These are phyloP conservation scores for Capsella bursapastoris DNA, from an alignment of 345 rosid species.

Conservation along the genomic window DNA sequence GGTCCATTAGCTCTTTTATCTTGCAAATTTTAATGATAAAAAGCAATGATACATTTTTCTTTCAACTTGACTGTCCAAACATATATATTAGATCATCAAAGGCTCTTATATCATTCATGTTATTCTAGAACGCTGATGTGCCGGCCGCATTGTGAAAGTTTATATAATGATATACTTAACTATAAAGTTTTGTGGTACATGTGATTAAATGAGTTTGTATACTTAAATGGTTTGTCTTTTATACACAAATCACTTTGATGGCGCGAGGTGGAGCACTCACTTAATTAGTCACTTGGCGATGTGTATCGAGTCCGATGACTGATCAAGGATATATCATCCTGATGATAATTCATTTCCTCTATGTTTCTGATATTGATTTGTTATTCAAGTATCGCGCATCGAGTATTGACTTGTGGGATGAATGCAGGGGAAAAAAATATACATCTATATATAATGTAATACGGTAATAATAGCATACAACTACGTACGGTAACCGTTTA, in stretches of 20 bases:
- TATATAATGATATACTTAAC: background rate
- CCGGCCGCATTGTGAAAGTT: background rate
- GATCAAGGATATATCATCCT: background rate
- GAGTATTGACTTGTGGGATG: background rate
- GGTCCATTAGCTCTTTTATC: background rate
- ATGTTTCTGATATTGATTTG: background rate
- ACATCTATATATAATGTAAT: too few species aligned
- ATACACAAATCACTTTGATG: background rate
- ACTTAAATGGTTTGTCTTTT: background rate
- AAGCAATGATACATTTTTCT: background rate
- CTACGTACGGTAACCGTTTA: background rate
- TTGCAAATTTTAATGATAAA: constrained; percentile 14
- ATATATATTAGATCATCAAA: background rate
- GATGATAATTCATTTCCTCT: too few species aligned
- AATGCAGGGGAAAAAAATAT: background rate
- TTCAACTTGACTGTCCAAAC: constrained; percentile 13
- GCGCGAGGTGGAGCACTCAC: background rate
- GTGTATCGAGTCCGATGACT: background rate
- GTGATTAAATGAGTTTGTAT: background rate
- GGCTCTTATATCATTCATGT: background rate
- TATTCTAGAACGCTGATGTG: background rate
- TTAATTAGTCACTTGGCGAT: background rate
- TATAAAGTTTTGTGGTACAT: background rate
- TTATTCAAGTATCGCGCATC: too few species aligned
- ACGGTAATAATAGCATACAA: constrained; percentile 4